Conservation (phyloP, 352 stramenopile genomes). For the Aphanomyces cochlioides region DNA sequence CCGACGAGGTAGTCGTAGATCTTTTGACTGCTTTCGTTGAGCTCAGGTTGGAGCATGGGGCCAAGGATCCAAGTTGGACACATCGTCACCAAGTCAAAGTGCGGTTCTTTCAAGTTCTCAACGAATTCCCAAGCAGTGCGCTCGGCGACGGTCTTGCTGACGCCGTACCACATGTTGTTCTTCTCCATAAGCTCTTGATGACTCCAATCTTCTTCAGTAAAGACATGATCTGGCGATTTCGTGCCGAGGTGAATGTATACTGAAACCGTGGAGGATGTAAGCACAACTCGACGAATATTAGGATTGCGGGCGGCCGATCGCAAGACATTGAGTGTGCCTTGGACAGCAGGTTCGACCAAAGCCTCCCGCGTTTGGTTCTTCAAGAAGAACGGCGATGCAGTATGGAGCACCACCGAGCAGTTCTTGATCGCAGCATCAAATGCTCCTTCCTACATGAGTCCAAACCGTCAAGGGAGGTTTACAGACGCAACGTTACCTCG, state of each 20-base stretch:
- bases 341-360: constrained; percentile 30
- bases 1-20: constrained; percentile 32
- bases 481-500: constrained; percentile 5
- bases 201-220: constrained; percentile 40
- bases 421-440: constrained; percentile 37
- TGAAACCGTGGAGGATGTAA: constrained; percentile 34
- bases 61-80: constrained; percentile 38
- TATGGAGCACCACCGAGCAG: constrained; percentile 37
- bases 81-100: constrained; percentile 32
- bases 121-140: constrained; percentile 33
- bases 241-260: constrained; percentile 30
- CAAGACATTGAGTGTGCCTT: constrained; percentile 37
- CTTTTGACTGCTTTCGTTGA: constrained; percentile 34
- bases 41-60: constrained; percentile 33
- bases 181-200: constrained; percentile 15
- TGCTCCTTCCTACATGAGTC: constrained; percentile 21
- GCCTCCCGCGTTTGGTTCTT: constrained; percentile 19
- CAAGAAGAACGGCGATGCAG: constrained; percentile 38
- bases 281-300: constrained; percentile 33
- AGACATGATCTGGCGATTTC: constrained; percentile 20
- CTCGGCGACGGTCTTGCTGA: constrained; percentile 38
- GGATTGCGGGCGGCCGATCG: constrained; percentile 23
- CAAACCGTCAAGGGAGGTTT: not conserved
- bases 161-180: constrained; percentile 32
- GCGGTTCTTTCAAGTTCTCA: constrained; percentile 14